Evolutionary conservation across 768 basidiomycete genomes (phyloP).

Genomic region (Agrocybe praecox): DNA sequence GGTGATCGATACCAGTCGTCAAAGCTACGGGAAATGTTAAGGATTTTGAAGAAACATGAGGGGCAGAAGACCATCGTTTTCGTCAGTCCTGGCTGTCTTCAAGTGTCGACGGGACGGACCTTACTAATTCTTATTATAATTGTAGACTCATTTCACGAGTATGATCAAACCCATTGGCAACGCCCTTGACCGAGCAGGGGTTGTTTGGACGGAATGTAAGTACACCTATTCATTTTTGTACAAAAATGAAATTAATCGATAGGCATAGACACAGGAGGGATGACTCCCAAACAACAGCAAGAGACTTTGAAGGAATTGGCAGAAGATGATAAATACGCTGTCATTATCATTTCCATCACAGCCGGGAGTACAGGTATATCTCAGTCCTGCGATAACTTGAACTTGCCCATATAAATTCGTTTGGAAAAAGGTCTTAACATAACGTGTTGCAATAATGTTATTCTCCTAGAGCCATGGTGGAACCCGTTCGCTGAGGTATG

Average conservation of each 20-base stretch:
- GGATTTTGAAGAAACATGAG: not conserved
- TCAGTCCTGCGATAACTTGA: not conserved
- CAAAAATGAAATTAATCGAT: not conserved
- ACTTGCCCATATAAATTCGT: not conserved
- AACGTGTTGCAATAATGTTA: constrained; percentile 21
- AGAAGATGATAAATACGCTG: constrained; percentile 9
- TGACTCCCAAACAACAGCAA: constrained; percentile 1
- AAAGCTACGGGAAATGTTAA: constrained; percentile 8
- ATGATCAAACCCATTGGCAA: constrained; percentile 5
- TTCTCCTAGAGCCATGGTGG: constrained; percentile 27
- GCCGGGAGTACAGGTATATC: constrained; percentile 12
- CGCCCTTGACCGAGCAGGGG: constrained; percentile 3
- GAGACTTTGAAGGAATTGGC: constrained; percentile 8
- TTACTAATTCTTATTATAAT: not conserved
- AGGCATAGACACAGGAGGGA: constrained; percentile 13
- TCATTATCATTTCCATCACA: constrained; percentile 17
- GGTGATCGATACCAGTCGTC: constrained; percentile 6
- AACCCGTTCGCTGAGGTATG: constrained; percentile 23
- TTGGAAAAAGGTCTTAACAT: constrained; percentile 20
- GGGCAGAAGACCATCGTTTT: constrained; percentile 20
- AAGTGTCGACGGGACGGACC: not conserved
- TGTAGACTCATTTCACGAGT: constrained; percentile 14
- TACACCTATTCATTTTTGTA: not conserved
- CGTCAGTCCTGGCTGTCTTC: not conserved
- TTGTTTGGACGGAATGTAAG: constrained; percentile 10